Evolutionary conservation across 202 grass and related monocot genomes (phyloP), one percentile per base, ranked within the genome.

Genomic region (Schoenoplectus triqueter): DNA sequence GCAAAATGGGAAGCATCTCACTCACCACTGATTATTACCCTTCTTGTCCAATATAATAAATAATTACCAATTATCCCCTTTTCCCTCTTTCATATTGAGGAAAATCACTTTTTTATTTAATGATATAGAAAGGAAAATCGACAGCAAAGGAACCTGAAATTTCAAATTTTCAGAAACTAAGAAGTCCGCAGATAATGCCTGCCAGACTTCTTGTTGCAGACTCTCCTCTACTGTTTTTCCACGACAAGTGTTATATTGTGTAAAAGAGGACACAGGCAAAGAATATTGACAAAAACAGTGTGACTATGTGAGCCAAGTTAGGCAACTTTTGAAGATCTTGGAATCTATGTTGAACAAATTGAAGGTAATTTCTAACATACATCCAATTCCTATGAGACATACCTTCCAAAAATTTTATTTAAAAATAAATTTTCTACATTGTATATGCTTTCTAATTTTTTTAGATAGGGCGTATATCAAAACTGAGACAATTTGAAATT

Each of bases 211-310:
- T 49, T 10, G n/a, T 31, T 31, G 31, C 31, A 31, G 31, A 71
- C 68, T 47, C 44, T 48, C 13, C 66, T n/a, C 41, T 64, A 15
- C 7, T 64, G 61, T 20, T 64, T 20, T 64, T 8, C 61, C 18
- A 1, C 31, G 61, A 69, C 15, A 13, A 7, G 13, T 9, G 10
- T 69, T 49, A 70, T 7, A 70, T 46, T 17, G 14, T 8, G 41
- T 71, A 19, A 71, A 71, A 71, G 44, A 71, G 68, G 7, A 71
- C 68, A 67, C 13, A 42, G 65, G 5, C 68, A 46, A 31, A 31
- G 31, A 31, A 70, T 15, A 72, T 7, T 9, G 6, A 69, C 40
- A 72, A 17, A 31, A 47, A 72, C 7, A 7, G 50, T 52, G 50
- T 1, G 1, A 52, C 6, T 51, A 1, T 21, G 9, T 21, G 46